These are phyloP conservation scores for Pyracantha coccinea DNA, from an alignment of 331 rosid species.

Conservation along the genomic window DNA sequence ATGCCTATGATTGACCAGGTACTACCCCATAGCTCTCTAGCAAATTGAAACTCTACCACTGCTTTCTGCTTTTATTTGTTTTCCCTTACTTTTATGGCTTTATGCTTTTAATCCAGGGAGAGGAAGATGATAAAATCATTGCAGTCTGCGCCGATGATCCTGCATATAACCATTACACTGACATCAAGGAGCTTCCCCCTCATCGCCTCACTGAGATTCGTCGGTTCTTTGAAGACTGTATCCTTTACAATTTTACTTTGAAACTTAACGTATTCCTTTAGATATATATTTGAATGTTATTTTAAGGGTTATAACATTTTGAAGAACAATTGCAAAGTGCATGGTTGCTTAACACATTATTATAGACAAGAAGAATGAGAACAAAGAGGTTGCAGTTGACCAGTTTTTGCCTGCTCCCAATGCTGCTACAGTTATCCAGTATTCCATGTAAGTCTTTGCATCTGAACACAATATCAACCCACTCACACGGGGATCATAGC, in stretches of 20 bases:
- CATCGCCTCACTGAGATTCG: constrained; percentile 90
- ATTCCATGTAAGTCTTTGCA: constrained; percentile 60
- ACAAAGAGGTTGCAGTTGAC: constrained; percentile 96
- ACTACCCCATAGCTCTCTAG: constrained; percentile 1
- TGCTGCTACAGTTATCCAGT: constrained; percentile 75
- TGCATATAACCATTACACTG: constrained; percentile 71
- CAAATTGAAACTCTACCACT: not conserved
- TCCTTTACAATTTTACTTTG: constrained; percentile 26
- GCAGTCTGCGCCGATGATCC: constrained; percentile 99
- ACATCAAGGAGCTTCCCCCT: constrained; percentile 80
- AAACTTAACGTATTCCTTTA: not conserved
- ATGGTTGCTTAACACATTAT: constrained; percentile 21
- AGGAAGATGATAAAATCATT: constrained; percentile 93
- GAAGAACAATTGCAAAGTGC: not conserved
- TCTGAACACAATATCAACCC: too few relatives aligned
- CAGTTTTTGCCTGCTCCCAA: constrained; percentile 59
- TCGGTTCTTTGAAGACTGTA: constrained; percentile 98
- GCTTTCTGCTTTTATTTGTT: not conserved
- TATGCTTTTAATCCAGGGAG: constrained; percentile 47
- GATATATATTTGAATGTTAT: not conserved
- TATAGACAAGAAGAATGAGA: constrained; percentile 89
- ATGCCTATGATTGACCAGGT: constrained; percentile 99
- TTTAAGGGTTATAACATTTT: not conserved
- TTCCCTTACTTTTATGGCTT: not conserved
- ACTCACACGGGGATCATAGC: too few relatives aligned